Base-by-base conservation (phyloP, 179 eudicot species). In the Spergularia azorica region DNA sequence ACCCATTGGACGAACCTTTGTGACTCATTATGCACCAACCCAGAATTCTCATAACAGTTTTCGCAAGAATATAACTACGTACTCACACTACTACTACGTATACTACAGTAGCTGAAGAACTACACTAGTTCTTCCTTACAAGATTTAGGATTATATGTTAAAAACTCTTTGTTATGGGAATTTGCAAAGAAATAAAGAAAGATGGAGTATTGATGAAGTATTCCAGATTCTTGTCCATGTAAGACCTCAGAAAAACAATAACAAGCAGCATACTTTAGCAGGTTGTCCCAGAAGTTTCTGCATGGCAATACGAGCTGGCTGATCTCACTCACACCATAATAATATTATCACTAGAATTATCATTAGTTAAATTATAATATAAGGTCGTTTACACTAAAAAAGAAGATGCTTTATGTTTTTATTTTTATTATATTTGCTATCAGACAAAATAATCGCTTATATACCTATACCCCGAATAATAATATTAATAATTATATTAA, bases 161-260 rank as follows among this genome's bases (percentile, higher is more conserved):
- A 66, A 6, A 21, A 41, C 3, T 46, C 15, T 55, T 64, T 0
- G 32, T 71, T 71, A 70, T 71, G 69, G 75, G 70, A 71, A 52
- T 39, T 61, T 15, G 76, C 36, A 61, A 71, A 21, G 10, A 41
- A 50, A 43, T 17, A 17, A 9, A 26, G 9, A 63, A 18, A n/a
- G 83, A 58, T 80, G 41, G 83, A 80, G 83, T 80, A n/a, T 76
- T 1, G 80, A 71, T 66, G 83, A 80, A 80, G 83, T 38, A 80
- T 76, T 71, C 79, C 13, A 76, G 80, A 80, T 80, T 80, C 83
- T 38, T 57, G 72, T 58, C 58, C 26, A 13, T 13, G 32, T 63
- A 54, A 52, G 20, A 63, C n/a, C 32, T 26, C 32, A 26, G 76
- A 63, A 70, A 51, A 70, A 75, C 71, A 62, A 26, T 26, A 26